Evolutionary conservation across 768 basidiomycete species (phyloP).

Genomic region (Infundibulicybe gibba): DNA sequence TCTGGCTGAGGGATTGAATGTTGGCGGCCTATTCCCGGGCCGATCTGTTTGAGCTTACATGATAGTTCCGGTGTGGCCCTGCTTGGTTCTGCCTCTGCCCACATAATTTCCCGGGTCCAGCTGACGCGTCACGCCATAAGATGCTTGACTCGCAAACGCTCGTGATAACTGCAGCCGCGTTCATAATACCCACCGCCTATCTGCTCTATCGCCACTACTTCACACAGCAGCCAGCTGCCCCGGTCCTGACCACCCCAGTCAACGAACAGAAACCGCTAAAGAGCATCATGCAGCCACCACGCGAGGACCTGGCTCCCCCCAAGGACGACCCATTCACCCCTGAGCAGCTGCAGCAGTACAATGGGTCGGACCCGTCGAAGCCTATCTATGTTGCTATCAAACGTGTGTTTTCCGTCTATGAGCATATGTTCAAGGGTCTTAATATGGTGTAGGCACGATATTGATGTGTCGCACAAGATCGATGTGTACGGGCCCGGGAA

Average conservation of each 20-base stretch:
- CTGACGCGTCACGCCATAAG: not conserved
- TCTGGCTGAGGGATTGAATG: too few relatives aligned
- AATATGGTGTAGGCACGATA: constrained; percentile 59
- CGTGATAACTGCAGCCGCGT: not conserved
- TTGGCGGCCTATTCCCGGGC: too few relatives aligned
- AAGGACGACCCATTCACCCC: constrained; percentile 77
- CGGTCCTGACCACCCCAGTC: not conserved
- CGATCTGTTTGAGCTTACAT: too few relatives aligned
- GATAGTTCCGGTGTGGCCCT: too few relatives aligned
- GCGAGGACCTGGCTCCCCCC: constrained; percentile 60
- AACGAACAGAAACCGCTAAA: constrained; percentile 32
- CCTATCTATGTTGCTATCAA: constrained; percentile 95
- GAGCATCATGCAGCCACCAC: constrained; percentile 70
- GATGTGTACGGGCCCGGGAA: constrained; percentile 87
- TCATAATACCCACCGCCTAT: constrained; percentile 2
- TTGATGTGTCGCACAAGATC: constrained; percentile 86
- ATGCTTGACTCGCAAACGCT: not conserved
- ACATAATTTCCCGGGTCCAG: too few relatives aligned
- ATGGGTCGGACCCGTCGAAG: constrained; percentile 60
- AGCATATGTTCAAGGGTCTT: not conserved
- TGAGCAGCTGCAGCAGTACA: constrained; percentile 61
- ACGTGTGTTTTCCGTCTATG: constrained; percentile 37
- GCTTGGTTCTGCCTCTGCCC: too few relatives aligned
- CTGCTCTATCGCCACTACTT: constrained; percentile 1
- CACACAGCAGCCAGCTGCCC: not conserved